A percentile compares a stretch with the other conserved stretches of the same genome.
These are phyloP conservation scores for Thraustochytrium striatum DNA, from an alignment of 352 stramenopile species.

Conservation along the genomic window DNA sequence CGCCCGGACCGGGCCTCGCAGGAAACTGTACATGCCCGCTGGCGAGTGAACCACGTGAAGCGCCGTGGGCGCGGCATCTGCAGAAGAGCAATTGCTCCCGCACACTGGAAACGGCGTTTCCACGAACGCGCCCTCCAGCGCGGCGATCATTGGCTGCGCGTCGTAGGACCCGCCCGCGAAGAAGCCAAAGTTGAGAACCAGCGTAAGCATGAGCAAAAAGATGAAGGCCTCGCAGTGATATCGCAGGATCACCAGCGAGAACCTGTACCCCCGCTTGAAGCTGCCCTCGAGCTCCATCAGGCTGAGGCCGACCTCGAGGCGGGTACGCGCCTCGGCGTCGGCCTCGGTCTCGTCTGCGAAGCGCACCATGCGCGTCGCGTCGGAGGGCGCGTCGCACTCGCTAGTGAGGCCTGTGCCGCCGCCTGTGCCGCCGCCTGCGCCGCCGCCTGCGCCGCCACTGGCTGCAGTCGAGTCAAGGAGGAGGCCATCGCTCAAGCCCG, in stretches of 20 bases:
- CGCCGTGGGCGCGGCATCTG: background rate
- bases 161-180: background rate
- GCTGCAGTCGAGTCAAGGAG: background rate
- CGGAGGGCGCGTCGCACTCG: too few species aligned
- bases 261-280: conserved; percentile 3
- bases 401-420: too few species aligned
- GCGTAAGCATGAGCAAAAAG: background rate
- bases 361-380: background rate
- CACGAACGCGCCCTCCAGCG: background rate
- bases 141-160: conserved; percentile 1
- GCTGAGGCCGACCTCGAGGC: background rate
- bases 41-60: background rate
- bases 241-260: background rate
- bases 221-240: conserved; percentile 14
- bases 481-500: background rate
- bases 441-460: background rate
- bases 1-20: background rate
- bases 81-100: background rate
- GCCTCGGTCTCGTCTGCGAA: background rate
- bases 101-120: background rate
- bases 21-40: background rate
- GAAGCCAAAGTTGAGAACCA: background rate
- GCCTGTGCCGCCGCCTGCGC: background rate
- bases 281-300: background rate
- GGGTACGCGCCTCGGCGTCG: background rate